Base-by-base conservation (phyloP, 495 filamentous ascomycete species). In the Collariella sp. region DNA sequence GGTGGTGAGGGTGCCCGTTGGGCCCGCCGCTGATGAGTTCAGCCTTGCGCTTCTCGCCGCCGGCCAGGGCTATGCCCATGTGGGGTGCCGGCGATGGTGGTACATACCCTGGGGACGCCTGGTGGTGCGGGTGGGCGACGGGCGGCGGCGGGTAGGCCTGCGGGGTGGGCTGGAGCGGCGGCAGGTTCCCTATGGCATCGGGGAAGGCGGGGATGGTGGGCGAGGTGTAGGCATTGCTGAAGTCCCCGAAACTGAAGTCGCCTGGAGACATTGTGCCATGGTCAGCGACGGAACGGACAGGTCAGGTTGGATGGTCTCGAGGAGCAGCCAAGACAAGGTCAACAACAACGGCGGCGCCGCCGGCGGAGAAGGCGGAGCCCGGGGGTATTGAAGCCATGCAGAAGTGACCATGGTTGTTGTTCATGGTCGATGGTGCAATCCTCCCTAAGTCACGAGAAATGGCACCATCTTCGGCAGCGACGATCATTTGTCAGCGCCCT, bases 41-140 rank as follows among this genome's bases (percentile, higher is more conserved):
- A 39, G 76, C 63, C 61, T 81, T 79, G 54, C 78, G 75, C 67
- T 82, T 82, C 29, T 77, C 72, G 42, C 71, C 72, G 42, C 71
- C 75, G n/a, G 67, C 69, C 18, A 69, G 5, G 35, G 11, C 35
- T 38, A 12, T 12, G 3, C 45, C 44, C 5, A 18, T 4, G 1
- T 12, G 19, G 33, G 33, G 2, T 2, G 3, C 56, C 57, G 46
- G 66, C 29, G 34, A 9, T 10, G 73, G 56, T 29, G 70, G 60
- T 55, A 70, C 68, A 60, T 76, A 77, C 51, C 67, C 64, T 47
- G 67, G 64, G 52, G 68, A 63, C 42, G 67, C 74, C 52, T 76
- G 56, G 54, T 71, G 68, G 13, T 44, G 50, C 19, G 22, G 34
- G 20, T 46, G 43, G 13, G 51, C 11, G 29, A 46, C 18, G 40